These are phyloP conservation scores for Staphylotrichum tortipilum DNA, from an alignment of 495 filamentous ascomycete species.

Conservation along the genomic window DNA sequence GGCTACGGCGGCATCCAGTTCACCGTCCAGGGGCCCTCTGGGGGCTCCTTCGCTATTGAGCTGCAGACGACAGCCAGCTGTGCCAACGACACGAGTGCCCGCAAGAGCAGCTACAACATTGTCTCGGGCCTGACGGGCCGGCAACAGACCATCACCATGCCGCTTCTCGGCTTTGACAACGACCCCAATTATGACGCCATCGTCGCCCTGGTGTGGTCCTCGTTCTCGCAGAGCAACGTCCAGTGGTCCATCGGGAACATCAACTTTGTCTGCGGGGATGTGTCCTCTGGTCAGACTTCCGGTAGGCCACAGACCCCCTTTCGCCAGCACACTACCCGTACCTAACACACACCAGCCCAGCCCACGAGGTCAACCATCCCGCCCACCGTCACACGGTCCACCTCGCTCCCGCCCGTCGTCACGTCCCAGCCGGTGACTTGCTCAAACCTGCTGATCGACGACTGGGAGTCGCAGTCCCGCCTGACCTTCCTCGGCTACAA, in stretches of 20 bases:
- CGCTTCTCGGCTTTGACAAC: conserved; percentile 40
- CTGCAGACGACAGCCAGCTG: conserved; percentile 45
- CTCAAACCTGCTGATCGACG: conserved; percentile 47
- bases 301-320: conserved; percentile 4
- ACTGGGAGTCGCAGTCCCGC: conserved; percentile 56
- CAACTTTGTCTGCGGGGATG: conserved; percentile 38
- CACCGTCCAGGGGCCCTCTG: conserved; percentile 45
- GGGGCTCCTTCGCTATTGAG: conserved; percentile 43
- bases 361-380: too few species aligned
- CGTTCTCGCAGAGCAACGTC: conserved; percentile 34
- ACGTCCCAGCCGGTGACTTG: conserved; percentile 23
- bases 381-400: neutral
- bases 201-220: conserved; percentile 43
- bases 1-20: conserved; percentile 48
- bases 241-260: conserved; percentile 47
- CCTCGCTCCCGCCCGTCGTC: neutral
- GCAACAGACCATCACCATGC: conserved; percentile 45
- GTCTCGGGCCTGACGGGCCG: conserved; percentile 43
- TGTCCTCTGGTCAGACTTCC: conserved; percentile 11
- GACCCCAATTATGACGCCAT: conserved; percentile 46
- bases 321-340: neutral
- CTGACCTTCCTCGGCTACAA: conserved; percentile 59
- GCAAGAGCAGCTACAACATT: conserved; percentile 39
- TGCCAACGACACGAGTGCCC: conserved; percentile 20
- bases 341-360: conserved; percentile 2